Conservation (phyloP, 352 stramenopile genomes). For the Albugo laibachii region DNA sequence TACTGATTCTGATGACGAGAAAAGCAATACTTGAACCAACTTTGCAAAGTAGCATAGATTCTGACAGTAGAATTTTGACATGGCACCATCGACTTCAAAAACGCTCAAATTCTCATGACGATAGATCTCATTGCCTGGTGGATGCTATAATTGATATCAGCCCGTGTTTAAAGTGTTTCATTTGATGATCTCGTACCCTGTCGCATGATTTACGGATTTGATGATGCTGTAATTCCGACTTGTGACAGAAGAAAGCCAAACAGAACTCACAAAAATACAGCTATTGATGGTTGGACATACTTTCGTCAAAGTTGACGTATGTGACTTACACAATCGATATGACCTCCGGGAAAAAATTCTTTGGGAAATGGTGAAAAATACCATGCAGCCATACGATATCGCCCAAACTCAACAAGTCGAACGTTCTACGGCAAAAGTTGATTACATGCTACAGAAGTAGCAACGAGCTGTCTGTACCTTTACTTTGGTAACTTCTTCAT, state of each 20-base stretch:
- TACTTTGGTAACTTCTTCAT: constrained; percentile 96
- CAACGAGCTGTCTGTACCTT: constrained; percentile 24
- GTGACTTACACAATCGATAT: constrained; percentile 50
- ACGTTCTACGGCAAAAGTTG: constrained; percentile 80
- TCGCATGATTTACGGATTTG: constrained; percentile 43
- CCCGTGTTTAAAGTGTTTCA: not conserved
- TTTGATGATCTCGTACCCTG: constrained; percentile 15
- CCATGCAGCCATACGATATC: constrained; percentile 88
- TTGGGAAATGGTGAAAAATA: constrained; percentile 97
- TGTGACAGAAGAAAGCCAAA: constrained; percentile 74
- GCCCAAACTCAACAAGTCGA: constrained; percentile 86
- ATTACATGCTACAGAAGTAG: not conserved
- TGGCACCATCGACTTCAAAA: constrained; percentile 93
- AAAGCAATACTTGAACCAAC: constrained; percentile 13
- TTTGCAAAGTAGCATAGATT: constrained; percentile 98
- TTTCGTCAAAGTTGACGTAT: not conserved
- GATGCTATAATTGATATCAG: constrained; percentile 20
- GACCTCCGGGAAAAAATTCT: constrained; percentile 80
- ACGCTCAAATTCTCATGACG: constrained; percentile 88
- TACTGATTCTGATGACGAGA: not conserved
- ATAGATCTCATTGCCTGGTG: constrained; percentile 84
- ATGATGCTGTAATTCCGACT: constrained; percentile 42
- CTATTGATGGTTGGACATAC: constrained; percentile 8
- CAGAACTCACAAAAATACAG: constrained; percentile 82
- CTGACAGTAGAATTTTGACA: constrained; percentile 95